Evolutionary conservation across 2,329 filamentous ascomycete species (phyloP), one percentile per base, ranked within the genome.

Genomic region (Myriosclerotinia scirpicola): DNA sequence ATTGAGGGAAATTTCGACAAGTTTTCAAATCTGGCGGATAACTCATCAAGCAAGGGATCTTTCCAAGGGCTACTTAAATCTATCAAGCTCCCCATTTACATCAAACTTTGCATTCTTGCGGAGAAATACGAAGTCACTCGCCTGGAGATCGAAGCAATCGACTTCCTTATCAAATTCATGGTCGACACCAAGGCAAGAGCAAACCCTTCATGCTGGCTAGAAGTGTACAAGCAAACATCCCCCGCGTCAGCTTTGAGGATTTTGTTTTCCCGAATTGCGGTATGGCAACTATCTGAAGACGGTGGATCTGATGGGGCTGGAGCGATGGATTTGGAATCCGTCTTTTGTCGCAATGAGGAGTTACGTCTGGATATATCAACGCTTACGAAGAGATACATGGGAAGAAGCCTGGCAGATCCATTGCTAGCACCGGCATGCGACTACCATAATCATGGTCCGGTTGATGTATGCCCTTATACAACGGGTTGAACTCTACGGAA

Each of bases 141-240:
- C 26, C 56, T 59, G 7, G 40, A 59, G 8, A 42, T 48, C 36
- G 42, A 59, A 48, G 44, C 56, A 0, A 59, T 59, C 4, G 5
- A 48, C 20, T 36, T 48, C 7, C 42, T 59, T 8, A 48, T 59
- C 30, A 59, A 59, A 7, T 59, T 59, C 30, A 59, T 59, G 56
- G 8, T 48, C 17, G 56, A 48, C n/a, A 59, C 56, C 20, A 48
- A 59, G 12, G 42, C 42, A 15, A 48, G 12, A 59, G 42, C 56
- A 2, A 59, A 59, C 22, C 42, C 56, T 48, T 59, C 56, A 3
- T 59, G 56, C 14, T 59, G 56, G 56, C 36, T 59, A 17, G 56
- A 59, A 42, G 56, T 48, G 17, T 59, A 59, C 20, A 48, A 36
- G 12, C 42, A 46, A 3, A 59, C 56, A 15, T 11, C 12, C 2